phyloP scores from a whole-genome alignment of 805 yeast species.

The Ogataea neopini region DNA sequence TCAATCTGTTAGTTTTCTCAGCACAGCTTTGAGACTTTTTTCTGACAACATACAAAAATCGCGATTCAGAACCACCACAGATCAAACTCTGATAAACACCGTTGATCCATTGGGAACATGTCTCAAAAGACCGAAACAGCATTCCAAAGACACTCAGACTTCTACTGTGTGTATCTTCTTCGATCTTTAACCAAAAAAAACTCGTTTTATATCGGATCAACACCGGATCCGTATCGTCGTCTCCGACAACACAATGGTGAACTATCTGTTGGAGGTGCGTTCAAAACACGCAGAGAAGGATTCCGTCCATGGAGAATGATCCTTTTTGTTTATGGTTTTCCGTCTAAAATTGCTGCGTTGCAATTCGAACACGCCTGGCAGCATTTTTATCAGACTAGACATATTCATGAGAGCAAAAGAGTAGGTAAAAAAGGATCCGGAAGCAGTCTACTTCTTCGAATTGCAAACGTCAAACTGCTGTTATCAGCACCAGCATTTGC shows the following conservation, averaged over 20 bases:
- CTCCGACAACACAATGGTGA: slow-evolving; percentile 81
- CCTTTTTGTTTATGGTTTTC: slow-evolving; percentile 67
- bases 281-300: slow-evolving; percentile 55
- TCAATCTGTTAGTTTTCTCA: too few species aligned
- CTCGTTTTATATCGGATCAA: slow-evolving; percentile 77
- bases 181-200: slow-evolving; percentile 57
- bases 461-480: slow-evolving; percentile 50
- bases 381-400: slow-evolving; percentile 66
- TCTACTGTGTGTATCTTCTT: slow-evolving; percentile 73
- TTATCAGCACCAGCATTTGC: slow-evolving; percentile 45
- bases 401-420: slow-evolving; percentile 44
- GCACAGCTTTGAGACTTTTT: too few species aligned
- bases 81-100: too few species aligned
- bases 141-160: slow-evolving; percentile 19
- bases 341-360: slow-evolving; percentile 64
- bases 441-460: slow-evolving; percentile 43
- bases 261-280: slow-evolving; percentile 65
- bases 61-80: not conserved
- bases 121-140: not conserved
- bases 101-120: not conserved
- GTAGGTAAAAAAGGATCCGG: slow-evolving; percentile 41
- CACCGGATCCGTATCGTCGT: slow-evolving; percentile 70
- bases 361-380: slow-evolving; percentile 89
- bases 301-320: slow-evolving; percentile 77
- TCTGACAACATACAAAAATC: not conserved